Base-by-base conservation (phyloP, 495 filamentous ascomycete species). In the Rhizodiscina lignyota region DNA sequence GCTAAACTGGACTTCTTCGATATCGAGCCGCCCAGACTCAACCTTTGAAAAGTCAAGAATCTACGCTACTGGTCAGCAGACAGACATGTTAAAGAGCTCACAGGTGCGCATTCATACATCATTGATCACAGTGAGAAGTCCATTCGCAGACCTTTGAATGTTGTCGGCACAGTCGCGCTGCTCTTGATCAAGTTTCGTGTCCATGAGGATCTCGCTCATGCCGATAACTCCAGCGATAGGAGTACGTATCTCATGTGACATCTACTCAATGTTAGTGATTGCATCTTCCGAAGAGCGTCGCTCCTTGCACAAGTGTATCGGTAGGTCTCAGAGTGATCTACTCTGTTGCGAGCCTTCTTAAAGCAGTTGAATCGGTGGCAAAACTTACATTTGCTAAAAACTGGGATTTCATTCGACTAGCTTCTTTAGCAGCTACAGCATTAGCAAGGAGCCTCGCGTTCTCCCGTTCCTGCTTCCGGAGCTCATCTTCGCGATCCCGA, bases 211-310 rank as follows among this genome's bases (percentile, higher is more conserved):
- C 21, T 54, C 53, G 17, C 41, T 43, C 49, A 58, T 54, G 0
- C 52, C 55, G 27, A 60, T 58, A 17, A 60, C 52, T 13, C 58
- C 55, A 18, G 52, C 70, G 50, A 80, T 78, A 4, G 75, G 75
- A 4, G 84, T 92, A 28, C 85, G 68, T 37, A 94, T 83, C 54
- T 92, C 85, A 54, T 92, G 84, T 17, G 73, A 80, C 82, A 92
- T 92, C 56, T 80, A 19, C 16, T 3, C 23, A 18, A 38, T 4
- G 18, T n/a, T n/a, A n/a, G n/a, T n/a, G n/a, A n/a, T n/a, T n/a
- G n/a, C n/a, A n/a, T n/a, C n/a, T n/a, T n/a, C n/a, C n/a, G n/a
- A n/a, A n/a, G n/a, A n/a, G n/a, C n/a, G n/a, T n/a, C n/a, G n/a
- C n/a, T n/a, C n/a, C n/a, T n/a, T n/a, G n/a, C n/a, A n/a, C n/a